Evolutionary conservation across 1,284 basidiomycete species (phyloP), one percentile per base, ranked within the genome.

Genomic region (Cutaneotrichosporon spelunceum): DNA sequence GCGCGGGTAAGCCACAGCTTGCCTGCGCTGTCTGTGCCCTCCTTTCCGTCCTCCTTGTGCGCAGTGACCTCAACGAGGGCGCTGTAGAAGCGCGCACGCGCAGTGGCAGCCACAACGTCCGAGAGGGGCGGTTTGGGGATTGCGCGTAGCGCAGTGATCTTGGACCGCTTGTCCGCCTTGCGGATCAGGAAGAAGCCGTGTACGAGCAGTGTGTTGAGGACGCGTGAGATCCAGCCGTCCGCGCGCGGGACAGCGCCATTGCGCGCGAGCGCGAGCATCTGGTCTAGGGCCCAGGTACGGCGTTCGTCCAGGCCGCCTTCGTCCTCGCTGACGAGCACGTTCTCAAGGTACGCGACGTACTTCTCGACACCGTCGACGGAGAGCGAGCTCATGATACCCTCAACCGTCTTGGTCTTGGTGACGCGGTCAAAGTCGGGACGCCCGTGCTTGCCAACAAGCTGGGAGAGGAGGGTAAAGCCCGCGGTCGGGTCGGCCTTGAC

Each of bases 321-420:
- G 55, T 79, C 77, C n/a, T 83, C 82, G 66, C 86, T 84, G 44
- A 76, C 56, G 8, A 50, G 23, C 21, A 87, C 80, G 16, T 79
- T 80, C 36, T 90, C 80, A 19, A 97, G 81, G 76, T 89, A 88
- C 44, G 82, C 78, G 54, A 94, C 85, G 78, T 94, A 97, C 49
- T 82, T 84, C 66, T 85, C 84, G 62, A 96, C 90, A 10, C 91
- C 92, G 1, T 86, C 82, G 1, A 81, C 80, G 70, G 89, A 86
- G 83, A 94, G 87, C 29, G 85, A 86, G 3, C 86, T 83, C 58
- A 98, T 81, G 61, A 97, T 88, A 4, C 84, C 85, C 78, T 96
- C 93, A 47, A 98, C 86, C 1, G 92, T 96, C 81, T 94, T 96
- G 27, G 93, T 95, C 78, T 88, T 89, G 6, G 94, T 97, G 63